Evolutionary conservation across 306 rosid genomes (phyloP).

Genomic region (Lathyrus tuberosus): DNA sequence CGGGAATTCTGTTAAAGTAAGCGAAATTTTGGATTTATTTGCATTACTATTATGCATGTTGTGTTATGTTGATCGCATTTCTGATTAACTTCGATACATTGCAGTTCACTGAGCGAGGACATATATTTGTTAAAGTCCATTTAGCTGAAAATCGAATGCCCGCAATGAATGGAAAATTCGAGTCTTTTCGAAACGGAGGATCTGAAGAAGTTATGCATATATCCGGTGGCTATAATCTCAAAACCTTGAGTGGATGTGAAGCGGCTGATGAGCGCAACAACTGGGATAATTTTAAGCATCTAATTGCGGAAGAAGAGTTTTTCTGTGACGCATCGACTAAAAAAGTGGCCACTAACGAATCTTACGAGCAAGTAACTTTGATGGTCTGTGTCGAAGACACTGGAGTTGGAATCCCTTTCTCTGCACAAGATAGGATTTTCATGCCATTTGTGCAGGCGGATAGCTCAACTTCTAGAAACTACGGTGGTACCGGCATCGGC

Average conservation of each 20-base stretch:
- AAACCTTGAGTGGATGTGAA: slow-evolving; percentile 85
- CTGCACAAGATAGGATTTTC: slow-evolving; percentile 83
- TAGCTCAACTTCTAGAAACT: slow-evolving; percentile 94
- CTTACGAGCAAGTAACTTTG: slow-evolving; percentile 68
- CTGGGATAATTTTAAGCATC: slow-evolving; percentile 83
- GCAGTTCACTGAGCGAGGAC: slow-evolving; percentile 98
- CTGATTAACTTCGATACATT: slow-evolving; percentile 38
- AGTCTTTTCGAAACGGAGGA: slow-evolving; percentile 59
- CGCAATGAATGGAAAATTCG: slow-evolving; percentile 53
- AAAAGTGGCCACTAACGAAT: slow-evolving; percentile 42
- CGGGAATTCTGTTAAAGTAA: slow-evolving; percentile 94
- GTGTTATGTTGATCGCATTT: slow-evolving; percentile 27
- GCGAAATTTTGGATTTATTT: slow-evolving; percentile 37
- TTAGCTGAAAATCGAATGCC: slow-evolving; percentile 60
- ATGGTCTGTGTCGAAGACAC: slow-evolving; percentile 95
- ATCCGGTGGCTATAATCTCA: slow-evolving; percentile 56
- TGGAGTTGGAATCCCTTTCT: slow-evolving; percentile 91
- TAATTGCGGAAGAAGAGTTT: slow-evolving; percentile 65
- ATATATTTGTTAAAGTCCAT: slow-evolving; percentile 87
- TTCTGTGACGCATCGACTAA: slow-evolving; percentile 53
- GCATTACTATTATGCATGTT: slow-evolving; percentile 10
- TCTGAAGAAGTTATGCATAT: slow-evolving; percentile 52
- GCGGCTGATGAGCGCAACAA: slow-evolving; percentile 86
- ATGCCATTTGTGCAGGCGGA: slow-evolving; percentile 98
- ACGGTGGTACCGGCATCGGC: slow-evolving; percentile 98